Base-by-base conservation (phyloP, 2,329 filamentous ascomycete species). In the Fusarium sp. region DNA sequence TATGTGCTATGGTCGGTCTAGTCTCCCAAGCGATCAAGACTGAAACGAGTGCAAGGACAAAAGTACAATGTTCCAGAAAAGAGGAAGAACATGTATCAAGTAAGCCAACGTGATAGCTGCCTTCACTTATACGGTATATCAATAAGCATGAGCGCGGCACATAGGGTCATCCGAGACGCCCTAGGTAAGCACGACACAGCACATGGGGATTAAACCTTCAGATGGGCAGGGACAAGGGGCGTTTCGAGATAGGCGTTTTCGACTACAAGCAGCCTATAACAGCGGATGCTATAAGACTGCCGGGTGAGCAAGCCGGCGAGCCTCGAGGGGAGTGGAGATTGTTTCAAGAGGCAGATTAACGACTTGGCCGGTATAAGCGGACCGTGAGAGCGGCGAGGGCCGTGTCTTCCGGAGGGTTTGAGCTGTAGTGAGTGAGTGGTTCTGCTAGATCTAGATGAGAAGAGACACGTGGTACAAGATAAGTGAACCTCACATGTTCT, bases 361-460 rank as follows among this genome's bases (percentile, higher is more conserved):
- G 47, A 56, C n/a, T 41, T 40, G 36, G 50, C 42, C 68, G 68
- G 68, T 70, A 53, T 52, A 61, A 44, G 49, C 68, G 68, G 68
- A 67, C 68, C 68, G 68, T 58, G 58, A 60, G 60, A 64, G 68
- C 68, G 68, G 66, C 38, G 19, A 32, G 9, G 19, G 44, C 58
- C 51, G 43, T 52, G 32, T 41, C 9, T 32, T 36, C 32, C 39
- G 44, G 61, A 35, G 41, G 28, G 19, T 19, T 34, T 36, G n/a
- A 19, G 35, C 7, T 46, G 22, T 26, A 38, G 38, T 22, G 29
- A 34, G 34, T 11, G 36, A 48, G 40, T 19, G 19, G 19, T 3
- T 19, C 19, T 19, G 19, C 19, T 19, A 19, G 19, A 19, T 19
- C 19, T 19, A 39, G 28, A 25, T 25, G 44, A 24, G 31, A 15